These are phyloP conservation scores for Zygosaccharomyces sapae DNA, from an alignment of 1,139 yeast genomes.

Conservation along the genomic window DNA sequence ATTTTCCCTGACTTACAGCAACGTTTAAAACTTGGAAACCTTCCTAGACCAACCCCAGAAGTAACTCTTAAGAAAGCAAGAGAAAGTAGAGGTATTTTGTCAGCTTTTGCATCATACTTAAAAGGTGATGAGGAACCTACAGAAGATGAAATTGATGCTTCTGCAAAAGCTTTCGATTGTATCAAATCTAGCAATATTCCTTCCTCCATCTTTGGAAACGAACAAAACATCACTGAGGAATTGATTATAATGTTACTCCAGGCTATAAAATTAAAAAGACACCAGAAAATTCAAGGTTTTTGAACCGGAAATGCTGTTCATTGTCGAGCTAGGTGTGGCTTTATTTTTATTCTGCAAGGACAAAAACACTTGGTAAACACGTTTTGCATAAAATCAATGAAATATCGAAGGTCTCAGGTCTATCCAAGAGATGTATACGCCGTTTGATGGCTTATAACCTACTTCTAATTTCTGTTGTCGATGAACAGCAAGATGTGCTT, in stretches of 20 bases:
- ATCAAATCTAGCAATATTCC: constrained; percentile 55
- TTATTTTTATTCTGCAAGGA: constrained; percentile 46
- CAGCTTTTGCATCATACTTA: constrained; percentile 86
- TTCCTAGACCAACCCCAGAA: constrained; percentile 64
- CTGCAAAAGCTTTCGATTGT: constrained; percentile 79
- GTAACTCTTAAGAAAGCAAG: constrained; percentile 59
- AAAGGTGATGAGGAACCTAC: constrained; percentile 95
- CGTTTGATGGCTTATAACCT: constrained; percentile 32
- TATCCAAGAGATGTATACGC: constrained; percentile 26
- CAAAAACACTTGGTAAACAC: constrained; percentile 31
- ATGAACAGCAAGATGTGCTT: constrained; percentile 20
- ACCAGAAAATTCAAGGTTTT: constrained; percentile 43
- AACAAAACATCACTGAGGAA: constrained; percentile 20
- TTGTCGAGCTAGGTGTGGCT: constrained; percentile 53
- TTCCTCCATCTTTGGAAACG: constrained; percentile 30
- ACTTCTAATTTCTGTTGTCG: constrained; percentile 31
- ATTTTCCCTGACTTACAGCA: constrained; percentile 61
- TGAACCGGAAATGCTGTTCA: constrained; percentile 53
- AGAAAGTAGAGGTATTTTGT: constrained; percentile 67
- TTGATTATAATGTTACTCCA: constrained; percentile 38
- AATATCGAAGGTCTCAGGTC: constrained; percentile 19
- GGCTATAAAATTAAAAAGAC: constrained; percentile 29
- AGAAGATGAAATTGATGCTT: constrained; percentile 84
- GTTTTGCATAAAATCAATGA: constrained; percentile 24
- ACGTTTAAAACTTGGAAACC: constrained; percentile 45